phyloP scores from a whole-genome alignment of 2,329 filamentous ascomycete species.

The Pseudogymnoascus sp. region DNA sequence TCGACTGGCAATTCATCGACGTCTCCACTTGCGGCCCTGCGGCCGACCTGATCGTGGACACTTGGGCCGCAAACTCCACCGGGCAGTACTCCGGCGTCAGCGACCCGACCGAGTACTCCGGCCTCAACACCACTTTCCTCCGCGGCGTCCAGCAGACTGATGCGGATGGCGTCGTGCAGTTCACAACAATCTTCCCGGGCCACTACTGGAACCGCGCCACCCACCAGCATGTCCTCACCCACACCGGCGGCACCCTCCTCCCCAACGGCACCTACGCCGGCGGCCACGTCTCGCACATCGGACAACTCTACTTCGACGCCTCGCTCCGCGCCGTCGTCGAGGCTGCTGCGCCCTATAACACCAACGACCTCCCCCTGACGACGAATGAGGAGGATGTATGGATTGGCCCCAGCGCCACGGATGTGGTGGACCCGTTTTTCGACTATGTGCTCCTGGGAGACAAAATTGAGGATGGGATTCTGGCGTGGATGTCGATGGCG shows the following conservation, averaged over 20 bases:
- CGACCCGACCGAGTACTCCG: slow-evolving; percentile 18
- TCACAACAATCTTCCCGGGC: slow-evolving; percentile 37
- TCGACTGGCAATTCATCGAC: slow-evolving; percentile 32
- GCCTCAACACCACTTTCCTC: slow-evolving; percentile 28
- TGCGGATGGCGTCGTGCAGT: slow-evolving; percentile 31
- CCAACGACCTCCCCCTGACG: slow-evolving; percentile 35
- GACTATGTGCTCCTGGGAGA: slow-evolving; percentile 47
- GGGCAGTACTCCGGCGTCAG: slow-evolving; percentile 6
- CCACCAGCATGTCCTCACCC: slow-evolving; percentile 38
- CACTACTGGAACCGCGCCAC: slow-evolving; percentile 39
- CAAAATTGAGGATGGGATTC: slow-evolving; percentile 36
- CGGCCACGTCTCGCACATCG: slow-evolving; percentile 45
- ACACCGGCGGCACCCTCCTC: slow-evolving; percentile 23
- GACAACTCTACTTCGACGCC: slow-evolving; percentile 53
- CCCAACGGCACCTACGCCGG: slow-evolving; percentile 36
- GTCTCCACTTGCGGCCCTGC: slow-evolving; percentile 30
- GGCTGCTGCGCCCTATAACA: slow-evolving; percentile 34
- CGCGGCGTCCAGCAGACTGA: slow-evolving; percentile 35
- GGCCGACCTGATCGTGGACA: slow-evolving; percentile 12
- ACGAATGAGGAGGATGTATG: slow-evolving; percentile 39
- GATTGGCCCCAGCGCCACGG: slow-evolving; percentile 37
- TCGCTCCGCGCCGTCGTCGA: slow-evolving; percentile 41
- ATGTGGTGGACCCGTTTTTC: slow-evolving; percentile 42
- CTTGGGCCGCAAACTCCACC: not conserved
- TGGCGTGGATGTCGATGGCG: slow-evolving; percentile 42